Evolutionary conservation across 2,329 filamentous ascomycete species (phyloP).

Genomic region (Exophiala dermatitidis): DNA sequence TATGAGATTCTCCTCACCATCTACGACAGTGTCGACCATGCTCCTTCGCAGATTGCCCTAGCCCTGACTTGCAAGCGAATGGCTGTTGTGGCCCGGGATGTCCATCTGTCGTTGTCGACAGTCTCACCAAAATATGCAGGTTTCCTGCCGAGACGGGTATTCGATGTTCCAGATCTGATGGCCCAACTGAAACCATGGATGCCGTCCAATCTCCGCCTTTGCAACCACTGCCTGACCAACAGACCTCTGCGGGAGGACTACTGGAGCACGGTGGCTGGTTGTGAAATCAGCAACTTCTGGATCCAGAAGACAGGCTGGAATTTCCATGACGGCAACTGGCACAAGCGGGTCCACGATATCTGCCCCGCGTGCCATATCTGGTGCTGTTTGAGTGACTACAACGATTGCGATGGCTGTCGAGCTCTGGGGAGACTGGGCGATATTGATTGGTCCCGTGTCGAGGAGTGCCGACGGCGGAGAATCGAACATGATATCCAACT

Average conservation of each 20-base stretch:
- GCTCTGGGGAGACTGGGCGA: conserved; percentile 26
- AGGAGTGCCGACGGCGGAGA: conserved; percentile 17
- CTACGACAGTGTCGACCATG: conserved; percentile 22
- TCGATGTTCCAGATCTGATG: conserved; percentile 27
- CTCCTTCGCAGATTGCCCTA: conserved; percentile 25
- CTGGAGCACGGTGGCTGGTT: conserved; percentile 20
- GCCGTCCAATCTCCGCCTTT: conserved; percentile 20
- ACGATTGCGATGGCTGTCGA: conserved; percentile 27
- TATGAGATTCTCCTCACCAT: conserved; percentile 23
- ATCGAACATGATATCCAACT: conserved; percentile 20
- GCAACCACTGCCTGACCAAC: conserved; percentile 27
- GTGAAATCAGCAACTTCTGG: conserved; percentile 24
- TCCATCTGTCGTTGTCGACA: conserved; percentile 19
- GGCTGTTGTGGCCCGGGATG: conserved; percentile 14
- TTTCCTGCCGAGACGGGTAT: conserved; percentile 22
- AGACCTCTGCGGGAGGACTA: conserved; percentile 21
- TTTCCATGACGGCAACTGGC: conserved; percentile 24
- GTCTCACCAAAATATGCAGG: conserved; percentile 25
- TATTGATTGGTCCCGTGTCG: conserved; percentile 24
- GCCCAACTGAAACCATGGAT: conserved; percentile 22
- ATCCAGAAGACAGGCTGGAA: conserved; percentile 25
- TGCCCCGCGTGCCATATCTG: conserved; percentile 24
- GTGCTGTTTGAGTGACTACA: conserved; percentile 25
- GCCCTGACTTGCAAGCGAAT: conserved; percentile 27
- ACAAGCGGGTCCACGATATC: conserved; percentile 26